Percentiles rank a stretch among this genome's conserved stretches.
These are phyloP conservation scores for Notholithocarpus densiflorus DNA, from an alignment of 306 rosid species.

Conservation along the genomic window DNA sequence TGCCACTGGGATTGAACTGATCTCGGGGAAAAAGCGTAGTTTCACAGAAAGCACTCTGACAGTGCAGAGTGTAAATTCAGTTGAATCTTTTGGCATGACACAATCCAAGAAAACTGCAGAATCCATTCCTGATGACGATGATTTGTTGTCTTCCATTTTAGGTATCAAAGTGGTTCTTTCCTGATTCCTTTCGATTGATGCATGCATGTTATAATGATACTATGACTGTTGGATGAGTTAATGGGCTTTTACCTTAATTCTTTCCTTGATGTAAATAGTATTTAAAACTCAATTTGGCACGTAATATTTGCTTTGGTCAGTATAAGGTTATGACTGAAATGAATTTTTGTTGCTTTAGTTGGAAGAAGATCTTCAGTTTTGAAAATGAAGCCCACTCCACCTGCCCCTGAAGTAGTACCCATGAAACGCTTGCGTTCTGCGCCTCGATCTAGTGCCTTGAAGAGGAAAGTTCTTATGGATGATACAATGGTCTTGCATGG, in stretches of 20 bases:
- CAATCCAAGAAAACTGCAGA: conserved; percentile 57
- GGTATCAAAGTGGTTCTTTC: conserved; percentile 43
- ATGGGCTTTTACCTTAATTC: not conserved
- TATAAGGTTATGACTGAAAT: conserved; percentile 26
- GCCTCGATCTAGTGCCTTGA: conserved; percentile 51
- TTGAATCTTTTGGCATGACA: conserved; percentile 61
- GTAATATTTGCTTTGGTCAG: conserved; percentile 4
- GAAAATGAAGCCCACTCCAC: conserved; percentile 80
- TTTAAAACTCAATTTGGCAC: not conserved
- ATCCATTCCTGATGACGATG: conserved; percentile 91
- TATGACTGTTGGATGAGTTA: conserved; percentile 9
- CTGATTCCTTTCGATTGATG: conserved; percentile 7
- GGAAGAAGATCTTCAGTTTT: conserved; percentile 86
- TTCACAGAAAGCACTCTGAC: conserved; percentile 80
- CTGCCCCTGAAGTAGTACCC: conserved; percentile 51
- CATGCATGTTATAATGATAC: not conserved
- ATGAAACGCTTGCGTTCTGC: conserved; percentile 55
- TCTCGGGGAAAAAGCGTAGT: conserved; percentile 79
- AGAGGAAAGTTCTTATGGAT: conserved; percentile 96
- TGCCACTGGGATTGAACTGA: conserved; percentile 31
- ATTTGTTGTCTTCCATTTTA: conserved; percentile 91
- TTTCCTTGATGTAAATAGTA: not conserved
- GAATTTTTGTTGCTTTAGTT: conserved; percentile 51
- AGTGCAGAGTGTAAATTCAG: conserved; percentile 62
- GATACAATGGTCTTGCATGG: conserved; percentile 97